Evolutionary conservation across 148 eudicot genomes (phyloP), one percentile per base, ranked within the genome.

Genomic region (Linanthus parryae): DNA sequence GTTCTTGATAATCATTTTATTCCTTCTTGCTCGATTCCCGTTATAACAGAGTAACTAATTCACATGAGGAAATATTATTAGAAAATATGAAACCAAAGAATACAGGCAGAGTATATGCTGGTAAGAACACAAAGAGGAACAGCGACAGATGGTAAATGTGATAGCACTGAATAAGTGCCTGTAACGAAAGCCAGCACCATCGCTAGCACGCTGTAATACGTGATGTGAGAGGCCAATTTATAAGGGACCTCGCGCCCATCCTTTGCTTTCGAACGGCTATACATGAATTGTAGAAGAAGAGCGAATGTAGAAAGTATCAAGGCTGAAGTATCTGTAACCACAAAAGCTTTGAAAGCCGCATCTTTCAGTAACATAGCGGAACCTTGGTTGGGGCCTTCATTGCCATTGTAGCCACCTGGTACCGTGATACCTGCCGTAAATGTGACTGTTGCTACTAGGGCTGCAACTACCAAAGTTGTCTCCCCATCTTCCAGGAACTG

Each of bases 381-480:
- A 6, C 61, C 61, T 44, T 57, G 21, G 11, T 44, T 57, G 3
- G 17, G 33, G 16, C 39, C 49, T 41, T 56, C 40, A 29, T 28
- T 41, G 7, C 22, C 49, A 2, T 3, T 16, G 31, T 44, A 58
- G 12, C 62, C 53, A 31, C 62, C 54, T 3, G 62, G 54, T 3
- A 58, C 10, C 1, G 53, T 46, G 50, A 58, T 46, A 33, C 33
- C 64, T 7, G 56, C 64, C 5, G 56, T 12, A 5, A 59, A 59
- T 8, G 47, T 49, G 39, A 52, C 54, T 2, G 53, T 28, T 20
- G 56, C 56, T 20, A 59, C 13, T n/a, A 49, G 56, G 30, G 56
- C 40, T 27, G 15, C 7, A 4, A 48, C 48, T 18, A 49, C 37
- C 55, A 37, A 34, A 4, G 18, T n/a, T 8, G 40, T 30, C n/a